Evolutionary conservation across 306 rosid genomes (phyloP), one percentile per base, ranked within the genome.

Genomic region (Vigna hirtella): DNA sequence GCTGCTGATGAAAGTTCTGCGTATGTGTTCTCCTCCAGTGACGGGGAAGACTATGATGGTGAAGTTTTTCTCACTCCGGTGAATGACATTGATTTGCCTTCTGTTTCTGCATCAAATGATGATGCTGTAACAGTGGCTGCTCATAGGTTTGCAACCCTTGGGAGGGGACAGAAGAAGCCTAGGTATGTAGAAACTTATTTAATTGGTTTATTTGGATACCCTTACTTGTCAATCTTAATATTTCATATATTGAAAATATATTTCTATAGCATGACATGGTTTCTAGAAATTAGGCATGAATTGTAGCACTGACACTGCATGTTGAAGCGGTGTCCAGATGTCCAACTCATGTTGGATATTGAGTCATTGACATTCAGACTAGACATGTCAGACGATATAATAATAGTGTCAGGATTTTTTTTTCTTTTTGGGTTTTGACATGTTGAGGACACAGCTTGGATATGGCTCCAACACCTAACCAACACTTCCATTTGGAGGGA

Each of bases 51-150:
- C 51, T 89, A 87, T 72, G 98, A 94, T 66, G 59, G 85, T 0
- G 98, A 94, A 32, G 61, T 80, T 32, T 63, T 87, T 52, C 82
- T 94, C 10, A 70, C 81, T 65, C 91, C 95, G 0, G 77, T 89
- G 42, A 72, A 76, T 68, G 97, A 92, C 81, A 32, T 87, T 80
- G 98, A 94, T 76, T 85, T 92, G 89, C 97, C 98, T 79, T 26
- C 87, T 72, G 76, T 87, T 36, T 78, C 86, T 57, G 81, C 84
- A 14, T 77, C 89, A 57, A 84, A 87, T 61, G 82, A 81, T 62
- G 97, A 88, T 16, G 89, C 93, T 70, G 34, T 89, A 70, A 86
- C 90, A 43, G 50, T 88, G 61, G 85, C 95, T 57, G 84, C 95
- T 56, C 96, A 90, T 76, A 92, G 97, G 56, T 43, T 95, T 62